Conservation (phyloP, 2,329 filamentous ascomycete species). For the Cladosporium cucumerinum region DNA sequence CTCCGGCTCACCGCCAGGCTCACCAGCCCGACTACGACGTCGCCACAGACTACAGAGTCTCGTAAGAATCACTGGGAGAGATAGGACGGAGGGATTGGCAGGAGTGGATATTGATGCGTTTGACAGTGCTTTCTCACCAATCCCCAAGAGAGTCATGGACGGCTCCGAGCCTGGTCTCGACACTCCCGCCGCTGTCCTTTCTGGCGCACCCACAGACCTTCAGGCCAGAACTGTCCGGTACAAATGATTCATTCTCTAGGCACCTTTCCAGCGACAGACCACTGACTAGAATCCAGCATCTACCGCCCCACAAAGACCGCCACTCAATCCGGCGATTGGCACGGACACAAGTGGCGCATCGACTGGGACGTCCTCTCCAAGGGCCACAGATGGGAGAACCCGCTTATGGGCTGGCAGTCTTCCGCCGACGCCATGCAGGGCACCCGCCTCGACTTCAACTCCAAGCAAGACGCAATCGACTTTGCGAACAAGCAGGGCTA, state of each 20-base stretch:
- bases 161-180: conserved; percentile 76
- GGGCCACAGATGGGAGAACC: conserved; percentile 97
- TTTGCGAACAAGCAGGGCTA: conserved; percentile 99
- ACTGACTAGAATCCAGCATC: conserved; percentile 59
- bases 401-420: conserved; percentile 97
- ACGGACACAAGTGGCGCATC: conserved; percentile 86
- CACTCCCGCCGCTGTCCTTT: conserved; percentile 79
- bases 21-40: conserved; percentile 81
- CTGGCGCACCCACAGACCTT: conserved; percentile 87
- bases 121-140: conserved; percentile 78
- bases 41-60: conserved; percentile 82
- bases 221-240: conserved; percentile 94
- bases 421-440: conserved; percentile 94
- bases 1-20: conserved; percentile 49
- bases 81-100: not conserved
- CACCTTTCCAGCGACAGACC: not conserved
- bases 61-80: conserved; percentile 56
- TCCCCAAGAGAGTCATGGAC: conserved; percentile 85
- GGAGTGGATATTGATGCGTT: conserved; percentile 17
- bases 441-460: conserved; percentile 83
- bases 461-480: conserved; percentile 87
- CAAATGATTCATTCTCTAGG: conserved; percentile 24
- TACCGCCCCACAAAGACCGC: conserved; percentile 90
- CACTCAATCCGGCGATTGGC: conserved; percentile 89
- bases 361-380: conserved; percentile 94